Percentiles rank a stretch among this genome's conserved stretches.
phyloP scores from a whole-genome alignment of 371 early-diverging fungal species.

The Mucor sp. region DNA sequence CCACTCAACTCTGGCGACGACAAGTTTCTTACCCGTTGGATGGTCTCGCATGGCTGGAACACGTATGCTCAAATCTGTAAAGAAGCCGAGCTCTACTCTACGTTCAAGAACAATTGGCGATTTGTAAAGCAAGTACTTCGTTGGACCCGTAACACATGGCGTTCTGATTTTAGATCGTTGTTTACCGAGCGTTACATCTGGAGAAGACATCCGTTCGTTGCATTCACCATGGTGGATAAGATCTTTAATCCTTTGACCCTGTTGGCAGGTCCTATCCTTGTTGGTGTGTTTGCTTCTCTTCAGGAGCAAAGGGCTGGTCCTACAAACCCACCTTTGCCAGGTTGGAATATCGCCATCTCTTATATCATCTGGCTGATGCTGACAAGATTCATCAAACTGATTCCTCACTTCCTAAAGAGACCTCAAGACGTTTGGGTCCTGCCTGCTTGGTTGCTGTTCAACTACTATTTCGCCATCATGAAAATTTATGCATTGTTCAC shows the following conservation, averaged over 20 bases:
- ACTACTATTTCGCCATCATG: conserved; percentile 74
- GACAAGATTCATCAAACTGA: conserved; percentile 71
- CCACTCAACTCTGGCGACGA: conserved; percentile 79
- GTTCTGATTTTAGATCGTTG: conserved; percentile 69
- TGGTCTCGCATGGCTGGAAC: conserved; percentile 72
- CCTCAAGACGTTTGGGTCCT: conserved; percentile 69
- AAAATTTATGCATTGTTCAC: conserved; percentile 74
- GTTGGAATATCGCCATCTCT: conserved; percentile 64
- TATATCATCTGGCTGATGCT: conserved; percentile 69
- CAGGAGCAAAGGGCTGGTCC: conserved; percentile 33
- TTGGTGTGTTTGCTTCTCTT: conserved; percentile 40
- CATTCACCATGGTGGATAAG: conserved; percentile 80
- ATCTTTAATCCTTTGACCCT: conserved; percentile 74
- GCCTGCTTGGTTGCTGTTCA: conserved; percentile 72
- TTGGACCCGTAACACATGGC: conserved; percentile 82
- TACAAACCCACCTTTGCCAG: conserved; percentile 37
- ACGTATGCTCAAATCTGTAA: conserved; percentile 74
- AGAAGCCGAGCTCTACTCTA: conserved; percentile 72
- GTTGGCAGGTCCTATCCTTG: conserved; percentile 71
- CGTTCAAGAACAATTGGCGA: conserved; percentile 82
- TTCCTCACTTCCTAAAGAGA: conserved; percentile 67
- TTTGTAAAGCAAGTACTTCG: conserved; percentile 72
- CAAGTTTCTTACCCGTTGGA: conserved; percentile 80
- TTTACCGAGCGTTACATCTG: conserved; percentile 68
- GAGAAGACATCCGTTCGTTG: conserved; percentile 71